phyloP scores from a whole-genome alignment of 2,329 filamentous ascomycete species.

The Epichloe glyceriae region DNA sequence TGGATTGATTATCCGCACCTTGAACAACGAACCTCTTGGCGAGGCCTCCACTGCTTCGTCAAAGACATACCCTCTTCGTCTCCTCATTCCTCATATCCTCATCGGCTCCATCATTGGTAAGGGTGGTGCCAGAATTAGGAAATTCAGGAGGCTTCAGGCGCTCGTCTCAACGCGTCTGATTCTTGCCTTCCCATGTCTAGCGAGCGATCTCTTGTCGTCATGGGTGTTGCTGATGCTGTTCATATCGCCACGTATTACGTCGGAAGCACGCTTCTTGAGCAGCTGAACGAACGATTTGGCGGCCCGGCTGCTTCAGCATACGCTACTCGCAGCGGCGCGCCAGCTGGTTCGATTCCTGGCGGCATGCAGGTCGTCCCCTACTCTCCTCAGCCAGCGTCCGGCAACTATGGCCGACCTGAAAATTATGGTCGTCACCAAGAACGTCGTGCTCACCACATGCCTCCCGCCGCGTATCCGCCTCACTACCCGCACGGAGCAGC shows the following conservation, averaged over 20 bases:
- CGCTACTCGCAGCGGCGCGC: constrained; percentile 84
- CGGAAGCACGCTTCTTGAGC: constrained; percentile 92
- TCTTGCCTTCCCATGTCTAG: constrained; percentile 88
- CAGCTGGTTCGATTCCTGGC: constrained; percentile 84
- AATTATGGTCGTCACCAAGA: constrained; percentile 66
- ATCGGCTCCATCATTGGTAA: constrained; percentile 99
- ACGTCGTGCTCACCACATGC: constrained; percentile 59
- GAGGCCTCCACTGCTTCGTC: constrained; percentile 82
- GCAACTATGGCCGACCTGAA: constrained; percentile 84
- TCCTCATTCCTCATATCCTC: constrained; percentile 90
- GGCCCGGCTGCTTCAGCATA: constrained; percentile 96
- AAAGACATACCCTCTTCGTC: constrained; percentile 91
- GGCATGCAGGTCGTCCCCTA: constrained; percentile 99
- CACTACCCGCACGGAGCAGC: constrained; percentile 53
- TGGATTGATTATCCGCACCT: constrained; percentile 90
- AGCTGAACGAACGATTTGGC: constrained; percentile 91
- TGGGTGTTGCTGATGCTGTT: constrained; percentile 94
- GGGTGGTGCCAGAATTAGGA: constrained; percentile 92
- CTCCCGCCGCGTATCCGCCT: constrained; percentile 59
- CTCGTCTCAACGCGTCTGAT: constrained; percentile 91
- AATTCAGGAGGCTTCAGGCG: constrained; percentile 95
- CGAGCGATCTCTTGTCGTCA: constrained; percentile 93
- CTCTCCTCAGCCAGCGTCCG: constrained; percentile 80
- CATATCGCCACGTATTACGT: constrained; percentile 99
- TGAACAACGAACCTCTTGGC: constrained; percentile 91